Conservation (phyloP, 129 eudicot species). For the Lactuca sativa region DNA sequence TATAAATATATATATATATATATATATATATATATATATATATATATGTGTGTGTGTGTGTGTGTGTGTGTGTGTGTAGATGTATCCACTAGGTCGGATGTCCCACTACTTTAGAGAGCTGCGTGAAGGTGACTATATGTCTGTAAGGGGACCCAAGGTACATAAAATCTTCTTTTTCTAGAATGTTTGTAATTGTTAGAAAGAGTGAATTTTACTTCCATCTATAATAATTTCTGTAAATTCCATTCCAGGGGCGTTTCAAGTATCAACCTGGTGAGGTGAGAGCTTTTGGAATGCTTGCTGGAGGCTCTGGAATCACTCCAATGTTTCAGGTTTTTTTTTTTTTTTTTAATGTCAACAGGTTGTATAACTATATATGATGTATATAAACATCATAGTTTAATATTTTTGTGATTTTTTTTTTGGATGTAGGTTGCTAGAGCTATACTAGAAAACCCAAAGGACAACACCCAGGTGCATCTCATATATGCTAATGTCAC, state of each 20-base stretch:
- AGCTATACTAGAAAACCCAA: conserved; percentile 88
- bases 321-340: conserved; percentile 92
- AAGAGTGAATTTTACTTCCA: background rate
- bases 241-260: conserved; percentile 57
- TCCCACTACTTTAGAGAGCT: conserved; percentile 95
- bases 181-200: conserved; percentile 6
- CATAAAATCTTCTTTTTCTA: conserved; percentile 7
- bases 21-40: too few species aligned
- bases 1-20: too few species aligned
- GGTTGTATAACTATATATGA: background rate
- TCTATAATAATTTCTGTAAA: background rate
- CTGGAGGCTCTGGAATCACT: conserved; percentile 98
- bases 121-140: conserved; percentile 82
- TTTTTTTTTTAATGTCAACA: background rate
- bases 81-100: conserved; percentile 99
- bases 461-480: conserved; percentile 79
- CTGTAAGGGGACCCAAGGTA: conserved; percentile 97
- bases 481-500: conserved; percentile 93
- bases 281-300: conserved; percentile 95
- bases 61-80: conserved; percentile 38
- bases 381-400: conserved; percentile 5
- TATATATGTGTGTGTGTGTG: too few species aligned
- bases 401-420: background rate
- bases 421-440: conserved; percentile 61
- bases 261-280: conserved; percentile 90